These are phyloP conservation scores for Phytophthora fragariaefolia DNA, from an alignment of 352 stramenopile genomes.

Conservation along the genomic window DNA sequence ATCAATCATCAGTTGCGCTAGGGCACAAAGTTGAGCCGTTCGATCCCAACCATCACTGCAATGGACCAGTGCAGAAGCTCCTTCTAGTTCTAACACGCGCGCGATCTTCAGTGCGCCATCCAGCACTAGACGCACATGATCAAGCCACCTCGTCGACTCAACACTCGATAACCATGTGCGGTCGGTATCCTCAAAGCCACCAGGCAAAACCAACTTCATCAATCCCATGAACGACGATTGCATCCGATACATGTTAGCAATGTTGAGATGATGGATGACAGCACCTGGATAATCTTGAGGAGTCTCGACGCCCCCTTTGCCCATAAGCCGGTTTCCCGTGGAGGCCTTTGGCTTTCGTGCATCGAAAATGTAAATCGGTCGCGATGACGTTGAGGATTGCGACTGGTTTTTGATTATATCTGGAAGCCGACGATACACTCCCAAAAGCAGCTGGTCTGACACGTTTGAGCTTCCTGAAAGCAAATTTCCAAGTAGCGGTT, in stretches of 20 bases:
- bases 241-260: conserved; percentile 95
- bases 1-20: conserved; percentile 91
- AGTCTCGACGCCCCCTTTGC: conserved; percentile 91
- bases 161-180: conserved; percentile 74
- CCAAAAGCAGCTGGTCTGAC: conserved; percentile 78
- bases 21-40: conserved; percentile 74
- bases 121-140: conserved; percentile 85
- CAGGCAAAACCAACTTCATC: conserved; percentile 74
- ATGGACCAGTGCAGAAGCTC: conserved; percentile 83
- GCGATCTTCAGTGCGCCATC: conserved; percentile 87
- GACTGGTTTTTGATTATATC: conserved; percentile 86
- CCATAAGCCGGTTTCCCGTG: conserved; percentile 90
- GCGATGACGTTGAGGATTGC: conserved; percentile 61
- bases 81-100: conserved; percentile 84
- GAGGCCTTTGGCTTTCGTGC: conserved; percentile 90
- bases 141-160: conserved; percentile 84
- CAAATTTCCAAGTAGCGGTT: conserved; percentile 81
- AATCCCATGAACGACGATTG: conserved; percentile 77
- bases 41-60: conserved; percentile 91
- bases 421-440: conserved; percentile 76
- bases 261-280: conserved; percentile 87
- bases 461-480: conserved; percentile 74
- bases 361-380: conserved; percentile 92
- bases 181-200: conserved; percentile 69
- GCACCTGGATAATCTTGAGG: conserved; percentile 82